These are phyloP conservation scores for Calocybe gangraenosa DNA, from an alignment of 768 basidiomycete species.

Conservation along the genomic window DNA sequence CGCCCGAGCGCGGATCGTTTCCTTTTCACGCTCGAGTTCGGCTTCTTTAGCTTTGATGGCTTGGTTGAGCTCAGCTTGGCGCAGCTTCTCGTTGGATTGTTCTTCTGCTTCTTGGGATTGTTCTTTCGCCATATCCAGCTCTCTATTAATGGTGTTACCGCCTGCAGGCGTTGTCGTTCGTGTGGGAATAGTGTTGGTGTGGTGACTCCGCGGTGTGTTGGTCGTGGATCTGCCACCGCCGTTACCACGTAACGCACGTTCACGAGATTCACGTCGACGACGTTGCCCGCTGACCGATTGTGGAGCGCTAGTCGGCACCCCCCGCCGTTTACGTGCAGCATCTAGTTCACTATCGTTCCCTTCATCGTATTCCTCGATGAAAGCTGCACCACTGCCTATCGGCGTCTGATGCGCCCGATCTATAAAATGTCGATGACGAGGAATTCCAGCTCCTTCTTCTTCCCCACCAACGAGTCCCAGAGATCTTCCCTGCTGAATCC, in stretches of 20 bases:
- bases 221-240: background rate
- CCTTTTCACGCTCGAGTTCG: conserved; percentile 14
- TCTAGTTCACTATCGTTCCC: background rate
- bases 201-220: conserved; percentile 2
- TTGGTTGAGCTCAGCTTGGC: background rate
- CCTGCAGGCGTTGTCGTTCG: conserved; percentile 2
- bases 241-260: conserved; percentile 1
- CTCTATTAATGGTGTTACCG: no score
- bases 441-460: background rate
- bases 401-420: conserved; percentile 11
- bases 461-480: conserved; percentile 2
- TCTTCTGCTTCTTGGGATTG: conserved; percentile 12
- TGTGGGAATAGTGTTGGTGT: background rate
- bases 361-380: conserved; percentile 12
- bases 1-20: conserved; percentile 16
- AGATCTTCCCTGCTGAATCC: conserved; percentile 44
- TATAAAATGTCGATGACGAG: conserved; percentile 6
- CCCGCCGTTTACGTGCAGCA: background rate
- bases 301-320: no score
- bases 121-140: no score
- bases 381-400: conserved; percentile 10
- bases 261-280: background rate
- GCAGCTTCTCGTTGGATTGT: background rate
- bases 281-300: no score
- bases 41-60: no score